A percentile compares a stretch with the other conserved stretches of the same genome.
Conservation (phyloP, 352 stramenopile genomes). For the Lagenidium giganteum region DNA sequence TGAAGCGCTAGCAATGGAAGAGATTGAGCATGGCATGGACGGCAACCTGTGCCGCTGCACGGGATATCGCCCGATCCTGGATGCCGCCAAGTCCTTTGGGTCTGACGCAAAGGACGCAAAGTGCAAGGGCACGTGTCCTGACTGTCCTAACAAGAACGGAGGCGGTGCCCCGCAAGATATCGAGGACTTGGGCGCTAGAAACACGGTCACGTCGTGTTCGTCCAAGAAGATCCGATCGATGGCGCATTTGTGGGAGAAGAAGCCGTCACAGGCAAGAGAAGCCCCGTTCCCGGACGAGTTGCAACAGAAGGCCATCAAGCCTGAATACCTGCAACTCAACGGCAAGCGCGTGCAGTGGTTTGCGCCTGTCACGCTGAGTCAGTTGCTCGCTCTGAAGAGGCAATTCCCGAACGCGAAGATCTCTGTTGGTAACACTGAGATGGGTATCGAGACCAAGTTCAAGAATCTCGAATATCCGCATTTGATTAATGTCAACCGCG, state of each 20-base stretch:
- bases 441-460: constrained; percentile 96
- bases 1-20: constrained; percentile 69
- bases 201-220: constrained; percentile 45
- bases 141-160: constrained; percentile 58
- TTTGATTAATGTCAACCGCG: constrained; percentile 65
- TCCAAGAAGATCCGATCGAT: constrained; percentile 65
- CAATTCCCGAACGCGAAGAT: constrained; percentile 87
- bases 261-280: too few species aligned
- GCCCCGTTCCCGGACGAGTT: constrained; percentile 72
- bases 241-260: constrained; percentile 25
- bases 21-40: constrained; percentile 93
- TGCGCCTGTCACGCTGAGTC: constrained; percentile 83
- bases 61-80: constrained; percentile 76
- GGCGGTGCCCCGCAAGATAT: constrained; percentile 40
- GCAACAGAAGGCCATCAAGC: constrained; percentile 38
- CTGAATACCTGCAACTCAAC: constrained; percentile 62
- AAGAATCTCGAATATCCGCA: constrained; percentile 81
- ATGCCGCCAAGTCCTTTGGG: constrained; percentile 86
- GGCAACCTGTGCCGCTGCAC: constrained; percentile 96
- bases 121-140: constrained; percentile 59
- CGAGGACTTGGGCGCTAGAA: constrained; percentile 30
- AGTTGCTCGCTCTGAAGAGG: constrained; percentile 87
- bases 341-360: constrained; percentile 89
- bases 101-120: constrained; percentile 47
- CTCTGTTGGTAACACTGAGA: constrained; percentile 95